phyloP scores from a whole-genome alignment of 768 basidiomycete genomes.

The Russula compacta region DNA sequence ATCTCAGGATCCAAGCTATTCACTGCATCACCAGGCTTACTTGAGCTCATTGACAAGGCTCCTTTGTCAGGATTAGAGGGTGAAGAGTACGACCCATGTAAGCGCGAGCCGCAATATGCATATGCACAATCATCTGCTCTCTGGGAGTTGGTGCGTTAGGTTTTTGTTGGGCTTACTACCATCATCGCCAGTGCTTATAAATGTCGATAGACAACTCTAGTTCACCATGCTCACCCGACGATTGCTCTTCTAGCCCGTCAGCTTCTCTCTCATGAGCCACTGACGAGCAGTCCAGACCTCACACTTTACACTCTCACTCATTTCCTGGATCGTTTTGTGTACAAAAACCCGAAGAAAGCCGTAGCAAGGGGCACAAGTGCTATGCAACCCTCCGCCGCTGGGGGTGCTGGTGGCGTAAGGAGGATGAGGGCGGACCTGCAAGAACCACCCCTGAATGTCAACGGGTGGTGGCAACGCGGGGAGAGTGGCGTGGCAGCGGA shows the following conservation, averaged over 20 bases:
- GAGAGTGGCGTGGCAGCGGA: constrained; percentile 75
- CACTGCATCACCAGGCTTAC: constrained; percentile 37
- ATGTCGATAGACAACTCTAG: constrained; percentile 55
- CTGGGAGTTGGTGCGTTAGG: constrained; percentile 75
- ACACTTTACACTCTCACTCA: constrained; percentile 88
- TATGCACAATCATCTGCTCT: constrained; percentile 71
- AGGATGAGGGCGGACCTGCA: constrained; percentile 53
- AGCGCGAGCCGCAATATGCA: constrained; percentile 84
- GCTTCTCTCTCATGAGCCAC: constrained; percentile 58
- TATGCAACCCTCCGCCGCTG: constrained; percentile 86
- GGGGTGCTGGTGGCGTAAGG: constrained; percentile 62
- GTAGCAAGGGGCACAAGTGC: constrained; percentile 70
- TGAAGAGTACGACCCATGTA: constrained; percentile 68
- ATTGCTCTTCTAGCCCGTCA: constrained; percentile 80
- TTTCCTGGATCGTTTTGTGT: constrained; percentile 95
- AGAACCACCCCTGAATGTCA: constrained; percentile 56
- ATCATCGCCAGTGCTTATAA: not conserved
- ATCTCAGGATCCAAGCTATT: constrained; percentile 35
- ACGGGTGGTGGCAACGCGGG: constrained; percentile 60
- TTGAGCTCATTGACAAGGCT: constrained; percentile 29
- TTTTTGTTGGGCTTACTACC: not conserved
- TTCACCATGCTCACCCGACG: constrained; percentile 86
- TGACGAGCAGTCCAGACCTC: constrained; percentile 82
- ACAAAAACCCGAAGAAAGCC: constrained; percentile 84
- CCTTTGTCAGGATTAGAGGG: not conserved